Evolutionary conservation across 169 alveolate genomes (phyloP).

Genomic region (Plasmodium vivax): DNA sequence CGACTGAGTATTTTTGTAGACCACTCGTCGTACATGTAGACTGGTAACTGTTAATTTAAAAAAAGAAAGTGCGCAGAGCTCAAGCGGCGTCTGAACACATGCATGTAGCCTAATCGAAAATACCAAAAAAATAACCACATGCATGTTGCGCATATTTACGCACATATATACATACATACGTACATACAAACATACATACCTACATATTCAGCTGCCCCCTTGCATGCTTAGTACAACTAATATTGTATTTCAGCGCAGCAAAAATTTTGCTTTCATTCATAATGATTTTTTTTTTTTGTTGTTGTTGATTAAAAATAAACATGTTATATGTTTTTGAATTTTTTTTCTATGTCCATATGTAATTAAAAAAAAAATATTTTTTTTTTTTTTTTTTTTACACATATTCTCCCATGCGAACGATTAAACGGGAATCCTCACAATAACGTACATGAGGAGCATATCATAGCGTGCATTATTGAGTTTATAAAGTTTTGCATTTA

Average conservation of each 20-base stretch:
- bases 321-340: neutral
- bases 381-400: neutral
- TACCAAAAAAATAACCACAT: neutral
- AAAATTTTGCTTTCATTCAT: neutral
- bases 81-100: neutral
- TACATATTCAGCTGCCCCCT: neutral
- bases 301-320: neutral
- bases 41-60: neutral
- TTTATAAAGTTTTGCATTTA: neutral
- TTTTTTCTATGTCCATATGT: neutral
- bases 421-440: neutral
- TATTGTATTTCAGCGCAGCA: neutral
- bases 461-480: neutral
- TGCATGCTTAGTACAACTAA: neutral
- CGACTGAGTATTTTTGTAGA: neutral
- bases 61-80: neutral
- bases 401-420: neutral
- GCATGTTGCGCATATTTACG: neutral
- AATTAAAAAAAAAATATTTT: neutral
- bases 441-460: neutral
- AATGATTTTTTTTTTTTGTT: neutral
- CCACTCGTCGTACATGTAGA: neutral
- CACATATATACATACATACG: neutral
- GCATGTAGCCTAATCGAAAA: neutral
- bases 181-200: neutral